Evolutionary conservation across 2,329 filamentous ascomycete genomes (phyloP), one percentile per base, ranked within the genome.

Genomic region (Niveomyces coronatus): DNA sequence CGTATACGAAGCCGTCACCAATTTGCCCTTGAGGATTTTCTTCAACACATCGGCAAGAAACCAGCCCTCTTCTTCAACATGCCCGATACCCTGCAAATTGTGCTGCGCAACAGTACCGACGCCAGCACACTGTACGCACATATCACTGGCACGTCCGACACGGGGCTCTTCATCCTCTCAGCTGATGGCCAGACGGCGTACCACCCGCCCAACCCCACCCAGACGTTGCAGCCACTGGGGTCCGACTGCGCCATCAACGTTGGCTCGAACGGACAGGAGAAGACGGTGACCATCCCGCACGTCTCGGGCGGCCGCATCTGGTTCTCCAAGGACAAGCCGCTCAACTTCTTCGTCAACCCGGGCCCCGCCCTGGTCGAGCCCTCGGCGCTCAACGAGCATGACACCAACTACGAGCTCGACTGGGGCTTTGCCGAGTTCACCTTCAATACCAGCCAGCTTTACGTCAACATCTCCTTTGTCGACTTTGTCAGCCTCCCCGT

Each of bases 361-460:
- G 77, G 76, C 13, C 78, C 83, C 6, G 79, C 74, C 2, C 66
- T 88, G 11, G 82, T 87, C 30, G 82, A 87, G 58, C 84, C 84
- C 0, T 79, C 77, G 9, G 75, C 80, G 18, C 80, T 74, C 22
- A 87, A 87, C 55, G 55, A 66, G 0, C 55, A 67, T 0, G 80
- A 85, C 49, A 57, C 67, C 3, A 84, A 82, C 54, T 76, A 76
- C 52, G 61, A 70, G 24, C 59, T 71, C 31, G 59, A 66, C 42
- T 85, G 79, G 79, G 71, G 68, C 19, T 85, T 84, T 52, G 76
- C 70, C 60, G 80, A 85, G 57, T 78, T 82, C 49, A 81, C 78
- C 13, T 81, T 71, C 58, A 82, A 82, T 55, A 49, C 57, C 24
- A 50, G 54, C 22, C 67, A 82, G 55, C 58, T 83, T 5, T 84